Evolutionary conservation across 2,329 filamentous ascomycete genomes (phyloP).

Genomic region (Metarhizium robertsii): DNA sequence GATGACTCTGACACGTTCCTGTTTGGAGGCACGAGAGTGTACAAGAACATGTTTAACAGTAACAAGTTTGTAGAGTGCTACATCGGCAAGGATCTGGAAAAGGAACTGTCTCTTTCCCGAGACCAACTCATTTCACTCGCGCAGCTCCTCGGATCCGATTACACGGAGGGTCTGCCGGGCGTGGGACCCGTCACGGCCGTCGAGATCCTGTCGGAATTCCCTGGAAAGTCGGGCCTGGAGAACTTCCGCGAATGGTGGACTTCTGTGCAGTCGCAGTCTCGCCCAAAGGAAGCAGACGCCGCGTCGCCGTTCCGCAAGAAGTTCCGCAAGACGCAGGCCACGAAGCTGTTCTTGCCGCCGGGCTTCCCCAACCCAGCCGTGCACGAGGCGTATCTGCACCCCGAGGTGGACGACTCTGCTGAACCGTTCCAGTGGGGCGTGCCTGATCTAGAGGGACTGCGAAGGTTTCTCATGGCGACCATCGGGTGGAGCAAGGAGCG

Average conservation of each 20-base stretch:
- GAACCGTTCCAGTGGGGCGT: constrained; percentile 92
- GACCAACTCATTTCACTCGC: constrained; percentile 82
- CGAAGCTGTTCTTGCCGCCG: constrained; percentile 78
- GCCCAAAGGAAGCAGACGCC: constrained; percentile 53
- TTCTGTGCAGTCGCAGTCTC: constrained; percentile 59
- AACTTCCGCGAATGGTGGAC: constrained; percentile 84
- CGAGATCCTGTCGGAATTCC: constrained; percentile 89
- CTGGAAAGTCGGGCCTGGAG: constrained; percentile 49
- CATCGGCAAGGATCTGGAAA: constrained; percentile 70
- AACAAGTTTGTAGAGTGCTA: constrained; percentile 99
- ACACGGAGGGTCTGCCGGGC: constrained; percentile 83
- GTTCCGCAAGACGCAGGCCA: constrained; percentile 68
- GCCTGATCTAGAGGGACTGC: constrained; percentile 77
- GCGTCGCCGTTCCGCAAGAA: constrained; percentile 66
- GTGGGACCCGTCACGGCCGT: constrained; percentile 91
- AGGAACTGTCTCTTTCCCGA: constrained; percentile 81
- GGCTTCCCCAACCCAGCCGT: constrained; percentile 73
- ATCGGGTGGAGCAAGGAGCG: constrained; percentile 89
- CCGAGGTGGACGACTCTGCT: constrained; percentile 72
- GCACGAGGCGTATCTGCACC: constrained; percentile 72
- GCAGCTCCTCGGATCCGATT: constrained; percentile 86
- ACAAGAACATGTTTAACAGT: constrained; percentile 99
- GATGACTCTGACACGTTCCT: constrained; percentile 96
- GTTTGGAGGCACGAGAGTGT: constrained; percentile 90
- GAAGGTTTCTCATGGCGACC: constrained; percentile 79